phyloP scores from a whole-genome alignment of 345 rosid genomes.

The Salix exigua region DNA sequence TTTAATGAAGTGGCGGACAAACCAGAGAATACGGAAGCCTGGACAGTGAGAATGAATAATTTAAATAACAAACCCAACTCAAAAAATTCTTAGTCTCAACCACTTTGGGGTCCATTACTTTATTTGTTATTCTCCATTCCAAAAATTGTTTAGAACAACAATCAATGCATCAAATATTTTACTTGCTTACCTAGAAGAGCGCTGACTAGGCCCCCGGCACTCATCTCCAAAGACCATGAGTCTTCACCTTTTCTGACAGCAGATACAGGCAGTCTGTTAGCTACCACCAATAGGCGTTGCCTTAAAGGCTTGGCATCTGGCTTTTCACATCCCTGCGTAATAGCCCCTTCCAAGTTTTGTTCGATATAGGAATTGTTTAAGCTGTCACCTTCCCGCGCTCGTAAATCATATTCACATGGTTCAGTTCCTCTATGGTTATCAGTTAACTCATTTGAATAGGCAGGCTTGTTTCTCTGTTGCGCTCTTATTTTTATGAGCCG shows the following conservation, averaged over 20 bases:
- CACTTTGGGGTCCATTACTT: not conserved
- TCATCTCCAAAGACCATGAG: conserved; percentile 89
- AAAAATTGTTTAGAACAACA: not conserved
- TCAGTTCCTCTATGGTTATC: conserved; percentile 36
- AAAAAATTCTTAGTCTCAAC: not conserved
- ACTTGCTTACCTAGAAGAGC: conserved; percentile 75
- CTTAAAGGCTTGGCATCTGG: conserved; percentile 64
- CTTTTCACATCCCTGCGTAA: conserved; percentile 49
- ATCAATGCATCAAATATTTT: not conserved
- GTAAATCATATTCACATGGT: conserved; percentile 47
- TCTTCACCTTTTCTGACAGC: conserved; percentile 95
- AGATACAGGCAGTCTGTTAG: conserved; percentile 95
- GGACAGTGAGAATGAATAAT: not conserved
- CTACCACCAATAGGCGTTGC: conserved; percentile 92
- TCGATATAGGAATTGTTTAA: conserved; percentile 49
- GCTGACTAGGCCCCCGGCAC: conserved; percentile 94
- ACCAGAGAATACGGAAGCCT: not conserved
- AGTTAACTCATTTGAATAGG: conserved; percentile 46
- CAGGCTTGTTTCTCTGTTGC: conserved; percentile 51
- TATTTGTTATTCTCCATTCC: not conserved
- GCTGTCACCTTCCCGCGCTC: conserved; percentile 48
- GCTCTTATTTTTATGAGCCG: conserved; percentile 78
- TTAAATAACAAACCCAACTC: not conserved
- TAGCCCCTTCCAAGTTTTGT: conserved; percentile 61
- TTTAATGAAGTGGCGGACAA: not conserved